phyloP scores from a whole-genome alignment of 108 stramenopile genomes.

The Nitzschia sp. region DNA sequence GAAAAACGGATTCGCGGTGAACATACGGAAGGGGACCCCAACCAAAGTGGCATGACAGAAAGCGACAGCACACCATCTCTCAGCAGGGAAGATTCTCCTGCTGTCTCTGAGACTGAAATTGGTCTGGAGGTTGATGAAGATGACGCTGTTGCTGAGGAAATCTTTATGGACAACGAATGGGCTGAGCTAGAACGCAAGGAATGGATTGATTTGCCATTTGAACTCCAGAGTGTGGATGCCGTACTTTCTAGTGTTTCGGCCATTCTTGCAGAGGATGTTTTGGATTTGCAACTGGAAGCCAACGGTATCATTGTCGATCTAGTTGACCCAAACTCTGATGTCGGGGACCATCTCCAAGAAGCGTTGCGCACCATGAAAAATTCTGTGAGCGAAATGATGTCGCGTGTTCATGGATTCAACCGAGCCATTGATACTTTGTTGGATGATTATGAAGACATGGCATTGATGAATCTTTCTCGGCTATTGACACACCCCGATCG shows the following conservation, averaged over 20 bases:
- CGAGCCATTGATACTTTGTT: conserved; percentile 72
- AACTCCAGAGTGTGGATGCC: conserved; percentile 80
- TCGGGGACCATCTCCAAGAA: conserved; percentile 64
- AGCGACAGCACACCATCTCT: conserved; percentile 10
- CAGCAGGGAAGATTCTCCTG: neutral
- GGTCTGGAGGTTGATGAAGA: conserved; percentile 22
- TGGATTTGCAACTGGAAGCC: conserved; percentile 41
- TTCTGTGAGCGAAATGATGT: conserved; percentile 64
- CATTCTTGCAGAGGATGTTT: conserved; percentile 64
- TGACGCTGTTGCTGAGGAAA: conserved; percentile 3
- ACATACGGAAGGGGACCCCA: neutral
- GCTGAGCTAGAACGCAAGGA: conserved; percentile 61
- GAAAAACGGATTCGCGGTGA: conserved; percentile 55
- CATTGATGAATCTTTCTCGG: conserved; percentile 84
- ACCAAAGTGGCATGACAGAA: conserved; percentile 14
- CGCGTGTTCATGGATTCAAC: conserved; percentile 75
- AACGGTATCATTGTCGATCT: conserved; percentile 47
- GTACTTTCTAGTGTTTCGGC: conserved; percentile 60
- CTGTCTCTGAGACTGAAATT: conserved; percentile 2
- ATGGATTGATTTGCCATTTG: conserved; percentile 71
- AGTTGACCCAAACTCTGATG: conserved; percentile 8
- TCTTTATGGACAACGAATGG: conserved; percentile 54
- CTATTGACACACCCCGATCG: conserved; percentile 79
- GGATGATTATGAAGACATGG: conserved; percentile 87
- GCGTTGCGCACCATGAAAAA: conserved; percentile 72